Base-by-base conservation (phyloP, 2,329 filamentous ascomycete species). In the Metarhizium robertsii region DNA sequence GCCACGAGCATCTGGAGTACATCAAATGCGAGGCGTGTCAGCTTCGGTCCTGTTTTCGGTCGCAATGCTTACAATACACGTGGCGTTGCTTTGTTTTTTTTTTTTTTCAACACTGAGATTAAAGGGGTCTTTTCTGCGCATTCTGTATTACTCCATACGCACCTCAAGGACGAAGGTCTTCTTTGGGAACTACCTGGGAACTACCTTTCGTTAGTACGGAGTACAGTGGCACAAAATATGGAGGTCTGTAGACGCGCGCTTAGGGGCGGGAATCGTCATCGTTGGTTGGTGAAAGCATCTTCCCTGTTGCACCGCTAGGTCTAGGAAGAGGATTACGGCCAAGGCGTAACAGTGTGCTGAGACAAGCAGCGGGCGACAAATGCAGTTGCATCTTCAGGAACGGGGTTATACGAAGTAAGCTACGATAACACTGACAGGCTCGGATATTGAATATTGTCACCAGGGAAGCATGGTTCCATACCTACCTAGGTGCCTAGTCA, bases 221-320 rank as follows among this genome's bases (percentile, higher is more conserved):
- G 32, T 34, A 8, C 3, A 20, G 42, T 45, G n/a, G n/a, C 18
- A 45, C 42, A 38, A 18, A 29, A 29, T 49, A 43, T 34, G n/a
- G 30, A 18, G 29, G 47, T 18, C 36, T 13, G 38, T 55, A 57
- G 54, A 53, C 58, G 58, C 58, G 58, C 58, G 58, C 58, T 57
- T 59, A 42, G 11, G 53, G 52, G 40, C 49, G 43, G 34, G 16
- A 49, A 34, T 25, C 18, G 36, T 18, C 43, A 18, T 47, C 11
- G 29, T 16, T 18, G 32, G 42, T 18, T 36, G 53, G 36, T 36
- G 46, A 38, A 45, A 7, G 18, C n/a, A 20, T 45, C n/a, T 25
- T 45, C 10, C 18, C n/a, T 45, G 42, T 45, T 20, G 42, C 42
- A 45, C n/a, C 42, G 42, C 42, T 20, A 45, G 16, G 25, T 40